Evolutionary conservation across 257 asterid genomes (phyloP).

Genomic region (Capsicum rhomboideum): DNA sequence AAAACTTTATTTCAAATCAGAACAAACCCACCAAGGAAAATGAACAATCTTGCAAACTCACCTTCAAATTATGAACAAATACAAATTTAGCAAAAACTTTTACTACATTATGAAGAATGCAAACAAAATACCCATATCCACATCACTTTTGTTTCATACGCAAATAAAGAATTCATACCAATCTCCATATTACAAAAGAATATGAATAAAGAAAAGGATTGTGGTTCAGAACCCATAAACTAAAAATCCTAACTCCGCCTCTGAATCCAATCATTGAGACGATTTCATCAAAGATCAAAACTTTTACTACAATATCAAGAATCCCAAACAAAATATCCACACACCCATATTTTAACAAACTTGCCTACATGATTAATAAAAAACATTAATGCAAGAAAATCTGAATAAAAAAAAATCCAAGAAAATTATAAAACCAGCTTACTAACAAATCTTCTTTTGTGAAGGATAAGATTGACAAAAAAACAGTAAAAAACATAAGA

Average conservation of each 20-base stretch:
- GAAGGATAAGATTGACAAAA: constrained; percentile 9
- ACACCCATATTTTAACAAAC: constrained; percentile 3
- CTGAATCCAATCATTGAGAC: neutral
- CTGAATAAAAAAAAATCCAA: neutral
- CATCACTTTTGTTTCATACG: neutral
- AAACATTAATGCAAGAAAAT: neutral
- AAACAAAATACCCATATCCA: neutral
- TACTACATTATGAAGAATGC: too few relatives aligned
- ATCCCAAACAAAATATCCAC: neutral
- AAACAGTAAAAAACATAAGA: too few relatives aligned
- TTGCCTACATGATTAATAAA: constrained; percentile 15
- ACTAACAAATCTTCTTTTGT: constrained; percentile 40
- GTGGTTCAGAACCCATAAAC: neutral
- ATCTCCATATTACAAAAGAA: neutral
- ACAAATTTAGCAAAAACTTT: neutral
- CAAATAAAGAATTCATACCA: neutral
- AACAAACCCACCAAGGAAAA: neutral
- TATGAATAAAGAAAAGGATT: neutral
- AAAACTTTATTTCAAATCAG: neutral
- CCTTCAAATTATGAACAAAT: constrained; percentile 9
- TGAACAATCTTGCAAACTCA: neutral
- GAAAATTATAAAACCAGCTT: constrained; percentile 8
- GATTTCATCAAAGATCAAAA: neutral
- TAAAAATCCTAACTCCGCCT: neutral
- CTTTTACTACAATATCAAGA: neutral